Base-by-base conservation (phyloP, 129 eudicot genomes). In the Dittrichia graveolens region DNA sequence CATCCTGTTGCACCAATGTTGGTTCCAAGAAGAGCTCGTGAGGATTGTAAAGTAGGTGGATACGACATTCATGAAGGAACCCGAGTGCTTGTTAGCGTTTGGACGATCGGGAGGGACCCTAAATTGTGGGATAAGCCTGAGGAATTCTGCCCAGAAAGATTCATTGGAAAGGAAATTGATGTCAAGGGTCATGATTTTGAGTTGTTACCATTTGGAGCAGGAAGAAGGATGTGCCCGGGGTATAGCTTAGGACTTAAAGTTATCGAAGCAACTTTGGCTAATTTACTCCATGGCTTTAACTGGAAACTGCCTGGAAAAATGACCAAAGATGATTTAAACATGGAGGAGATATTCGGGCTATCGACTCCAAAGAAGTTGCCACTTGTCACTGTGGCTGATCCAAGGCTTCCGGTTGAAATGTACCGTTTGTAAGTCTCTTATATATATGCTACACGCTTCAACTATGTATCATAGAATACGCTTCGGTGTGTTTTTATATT, bases 321-420 rank as follows among this genome's bases (percentile, higher is more conserved):
- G 78, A 81, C 60, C 6, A 46, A 42, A 7, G 67, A 77, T 7
- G 85, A 80, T n/a, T 15, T 86, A 48, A 72, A 86, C 9, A 86
- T 86, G 87, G 85, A 83, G 45, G 91, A 86, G 67, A 80, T 80
- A 19, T 86, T 83, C 35, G 85, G 91, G 41, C 65, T 86, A 35
- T 86, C 91, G 9, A 83, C 82, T 13, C 85, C 91, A n/a, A 86
- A 75, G 65, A 77, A 83, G 77, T 44, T 57, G 52, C 88, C 91
- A 24, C 85, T 86, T 35, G 15, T 45, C 0, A 73, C 65, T 0
- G 75, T 80, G 45, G 75, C 87, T 15, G 50, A 77, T 19, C 85
- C 91, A 58, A 55, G 85, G 57, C 91, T 86, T 74, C 79, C 81
- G 1, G 59, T 37, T 37, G 71, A 74, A n/a, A 69, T 83, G 54